These are phyloP conservation scores for Filobasidium wieringae DNA, from an alignment of 768 basidiomycete species.

Conservation along the genomic window DNA sequence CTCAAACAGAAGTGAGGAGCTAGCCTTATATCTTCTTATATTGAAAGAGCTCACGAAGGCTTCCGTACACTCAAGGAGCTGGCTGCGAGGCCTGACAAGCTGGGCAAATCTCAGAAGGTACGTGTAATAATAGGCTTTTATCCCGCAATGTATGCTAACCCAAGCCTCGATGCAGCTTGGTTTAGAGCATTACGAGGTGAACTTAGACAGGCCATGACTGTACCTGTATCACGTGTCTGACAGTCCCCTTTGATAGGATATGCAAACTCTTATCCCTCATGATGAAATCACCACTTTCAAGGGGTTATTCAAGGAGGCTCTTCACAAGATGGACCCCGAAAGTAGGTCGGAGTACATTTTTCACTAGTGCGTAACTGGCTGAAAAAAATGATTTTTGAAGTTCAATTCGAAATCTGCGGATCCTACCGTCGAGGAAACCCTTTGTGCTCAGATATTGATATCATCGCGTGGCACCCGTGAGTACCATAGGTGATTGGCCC, in stretches of 20 bases:
- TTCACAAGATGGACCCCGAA: slow-evolving; percentile 24
- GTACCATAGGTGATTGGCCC: background rate
- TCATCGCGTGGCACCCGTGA: slow-evolving; percentile 31
- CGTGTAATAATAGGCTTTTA: background rate
- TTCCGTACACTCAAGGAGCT: slow-evolving; percentile 29
- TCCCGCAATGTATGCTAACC: background rate
- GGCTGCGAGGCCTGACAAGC: slow-evolving; percentile 9
- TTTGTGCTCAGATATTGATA: slow-evolving; percentile 29
- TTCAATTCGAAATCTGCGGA: slow-evolving; percentile 32
- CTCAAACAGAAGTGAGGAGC: too few species aligned
- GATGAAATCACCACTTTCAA: slow-evolving; percentile 24
- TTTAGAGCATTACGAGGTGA: slow-evolving; percentile 18
- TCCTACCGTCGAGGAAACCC: slow-evolving; percentile 29
- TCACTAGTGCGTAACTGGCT: background rate
- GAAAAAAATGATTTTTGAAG: background rate
- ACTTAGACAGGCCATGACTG: background rate
- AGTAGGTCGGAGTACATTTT: slow-evolving; percentile 1
- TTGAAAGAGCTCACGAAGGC: slow-evolving; percentile 19
- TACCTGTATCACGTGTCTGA: background rate
- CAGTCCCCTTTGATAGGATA: slow-evolving; percentile 12
- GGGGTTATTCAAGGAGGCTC: slow-evolving; percentile 16
- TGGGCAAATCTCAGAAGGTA: slow-evolving; percentile 26
- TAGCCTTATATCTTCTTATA: background rate
- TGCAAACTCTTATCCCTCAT: slow-evolving; percentile 32
- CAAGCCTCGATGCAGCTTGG: slow-evolving; percentile 20